phyloP scores from a whole-genome alignment of 495 filamentous ascomycete species.

The Penicillium cataractarum region DNA sequence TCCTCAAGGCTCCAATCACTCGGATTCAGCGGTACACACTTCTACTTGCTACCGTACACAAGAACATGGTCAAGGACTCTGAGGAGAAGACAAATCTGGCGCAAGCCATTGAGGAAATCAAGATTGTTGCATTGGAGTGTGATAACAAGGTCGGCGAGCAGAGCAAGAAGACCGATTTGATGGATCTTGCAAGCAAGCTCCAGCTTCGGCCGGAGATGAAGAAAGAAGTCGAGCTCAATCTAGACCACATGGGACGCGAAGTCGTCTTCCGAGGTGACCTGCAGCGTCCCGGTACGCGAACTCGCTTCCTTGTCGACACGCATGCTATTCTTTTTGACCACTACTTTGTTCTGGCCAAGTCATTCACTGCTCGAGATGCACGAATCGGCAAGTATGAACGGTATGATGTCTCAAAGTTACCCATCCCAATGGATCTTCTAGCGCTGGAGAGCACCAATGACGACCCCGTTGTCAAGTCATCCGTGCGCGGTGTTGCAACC shows the following conservation, averaged over 20 bases:
- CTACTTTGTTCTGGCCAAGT: slow-evolving; percentile 92
- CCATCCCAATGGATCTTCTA: slow-evolving; percentile 95
- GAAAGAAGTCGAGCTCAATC: slow-evolving; percentile 77
- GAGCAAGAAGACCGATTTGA: slow-evolving; percentile 85
- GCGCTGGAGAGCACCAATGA: slow-evolving; percentile 90
- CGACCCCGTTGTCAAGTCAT: slow-evolving; percentile 82
- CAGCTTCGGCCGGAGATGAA: slow-evolving; percentile 86
- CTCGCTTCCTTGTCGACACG: slow-evolving; percentile 89
- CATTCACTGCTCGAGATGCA: slow-evolving; percentile 66
- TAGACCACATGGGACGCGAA: slow-evolving; percentile 88
- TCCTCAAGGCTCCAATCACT: slow-evolving; percentile 90
- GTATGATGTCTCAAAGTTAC: slow-evolving; percentile 94
- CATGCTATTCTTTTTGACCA: slow-evolving; percentile 95
- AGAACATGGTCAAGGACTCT: slow-evolving; percentile 78
- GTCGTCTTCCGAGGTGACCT: slow-evolving; percentile 89
- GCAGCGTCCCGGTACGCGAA: slow-evolving; percentile 78
- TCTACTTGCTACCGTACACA: slow-evolving; percentile 78
- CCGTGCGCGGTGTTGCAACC: slow-evolving; percentile 72
- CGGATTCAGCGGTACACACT: slow-evolving; percentile 89
- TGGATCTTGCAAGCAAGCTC: slow-evolving; percentile 81
- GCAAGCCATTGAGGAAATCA: slow-evolving; percentile 93
- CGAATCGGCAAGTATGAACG: slow-evolving; percentile 74
- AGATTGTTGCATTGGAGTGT: slow-evolving; percentile 86
- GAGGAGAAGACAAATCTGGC: slow-evolving; percentile 89
- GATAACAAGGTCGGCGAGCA: slow-evolving; percentile 94